Evolutionary conservation across 257 asterid species (phyloP), one percentile per base, ranked within the genome.

Genomic region (Plantago elongata): DNA sequence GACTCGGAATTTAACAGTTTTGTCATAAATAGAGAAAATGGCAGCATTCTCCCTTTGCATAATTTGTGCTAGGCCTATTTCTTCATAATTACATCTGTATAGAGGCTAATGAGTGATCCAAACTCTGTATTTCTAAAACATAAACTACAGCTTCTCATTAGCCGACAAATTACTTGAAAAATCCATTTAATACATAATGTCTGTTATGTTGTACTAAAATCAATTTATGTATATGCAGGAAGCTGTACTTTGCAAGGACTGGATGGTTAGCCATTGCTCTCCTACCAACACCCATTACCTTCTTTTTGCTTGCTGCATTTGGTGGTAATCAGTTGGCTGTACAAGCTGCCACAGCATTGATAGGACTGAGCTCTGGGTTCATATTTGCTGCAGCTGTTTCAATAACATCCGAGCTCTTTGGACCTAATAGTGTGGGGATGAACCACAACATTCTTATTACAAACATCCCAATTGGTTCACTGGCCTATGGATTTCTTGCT

Each of bases 301-400:
- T 84, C 57, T 64, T 81, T 66, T 17, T 91, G 37, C 82, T 91
- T 7, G 77, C 75, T 11, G 71, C 78, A 58, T 57, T 75, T 3
- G 90, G 88, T 45, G 81, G 63, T 43, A 71, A 72, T 2, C 13
- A 9, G 17, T n/a, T 57, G 43, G 87, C 81, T 5, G 68, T 91
- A 61, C 74, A 78, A 75, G 81, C 63, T 8, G 96, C 85, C 11
- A 91, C 98, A 10, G 88, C 90, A 5, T n/a, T 91, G 51, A 78
- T 88, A n/a, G 98, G 94, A 13, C 75, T 91, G 69, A 85, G 96
- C 79, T 88, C 98, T 7, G 96, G 98, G 7, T 91, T 88, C 80
- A 84, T 91, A 67, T 85, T 91, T 13, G 92, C 98, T 0, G 94
- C 96, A 6, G 94, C 96, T 7, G 90, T 91, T 48, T 84, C 96